Evolutionary conservation across 768 basidiomycete genomes (phyloP).

Genomic region (Fistulinella prunicolor): DNA sequence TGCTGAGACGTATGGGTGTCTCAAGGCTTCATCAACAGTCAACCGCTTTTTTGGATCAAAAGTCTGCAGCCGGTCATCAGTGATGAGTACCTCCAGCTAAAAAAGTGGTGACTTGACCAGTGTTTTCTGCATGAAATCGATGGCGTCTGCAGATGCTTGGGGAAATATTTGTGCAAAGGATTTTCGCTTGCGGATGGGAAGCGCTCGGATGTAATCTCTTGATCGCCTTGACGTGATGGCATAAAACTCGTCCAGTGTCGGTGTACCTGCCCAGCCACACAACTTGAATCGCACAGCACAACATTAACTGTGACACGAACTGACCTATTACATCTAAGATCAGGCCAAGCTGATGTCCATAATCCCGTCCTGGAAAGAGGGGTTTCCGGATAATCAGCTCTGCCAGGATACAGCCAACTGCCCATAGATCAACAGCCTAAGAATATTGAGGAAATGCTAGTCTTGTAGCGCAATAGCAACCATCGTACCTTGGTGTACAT

Average conservation of each 20-base stretch:
- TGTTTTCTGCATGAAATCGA: slow-evolving; percentile 71
- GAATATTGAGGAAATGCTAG: slow-evolving; percentile 1
- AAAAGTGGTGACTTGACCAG: slow-evolving; percentile 40
- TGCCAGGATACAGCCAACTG: slow-evolving; percentile 72
- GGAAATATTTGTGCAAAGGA: slow-evolving; percentile 75
- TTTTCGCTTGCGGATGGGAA: slow-evolving; percentile 77
- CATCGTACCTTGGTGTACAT: slow-evolving; percentile 67
- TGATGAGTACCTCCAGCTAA: slow-evolving; percentile 27
- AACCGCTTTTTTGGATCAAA: slow-evolving; percentile 87
- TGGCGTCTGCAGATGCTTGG: slow-evolving; percentile 66
- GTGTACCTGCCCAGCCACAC: slow-evolving; percentile 52
- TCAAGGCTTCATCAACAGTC: slow-evolving; percentile 78
- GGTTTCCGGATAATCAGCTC: slow-evolving; percentile 81
- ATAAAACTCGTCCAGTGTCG: slow-evolving; percentile 87
- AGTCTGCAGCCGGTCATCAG: slow-evolving; percentile 42
- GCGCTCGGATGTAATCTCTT: slow-evolving; percentile 81
- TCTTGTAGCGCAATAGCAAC: slow-evolving; percentile 5
- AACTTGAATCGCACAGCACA: slow-evolving; percentile 23
- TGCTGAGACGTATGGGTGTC: slow-evolving; percentile 77
- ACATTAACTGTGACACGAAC: background rate
- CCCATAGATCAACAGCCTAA: slow-evolving; percentile 72
- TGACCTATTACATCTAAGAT: slow-evolving; percentile 84
- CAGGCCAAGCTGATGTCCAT: slow-evolving; percentile 83
- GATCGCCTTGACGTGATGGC: slow-evolving; percentile 83
- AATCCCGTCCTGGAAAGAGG: slow-evolving; percentile 85